Evolutionary conservation across 2,329 filamentous ascomycete genomes (phyloP).

Genomic region (Neodidymelliopsis sp.): DNA sequence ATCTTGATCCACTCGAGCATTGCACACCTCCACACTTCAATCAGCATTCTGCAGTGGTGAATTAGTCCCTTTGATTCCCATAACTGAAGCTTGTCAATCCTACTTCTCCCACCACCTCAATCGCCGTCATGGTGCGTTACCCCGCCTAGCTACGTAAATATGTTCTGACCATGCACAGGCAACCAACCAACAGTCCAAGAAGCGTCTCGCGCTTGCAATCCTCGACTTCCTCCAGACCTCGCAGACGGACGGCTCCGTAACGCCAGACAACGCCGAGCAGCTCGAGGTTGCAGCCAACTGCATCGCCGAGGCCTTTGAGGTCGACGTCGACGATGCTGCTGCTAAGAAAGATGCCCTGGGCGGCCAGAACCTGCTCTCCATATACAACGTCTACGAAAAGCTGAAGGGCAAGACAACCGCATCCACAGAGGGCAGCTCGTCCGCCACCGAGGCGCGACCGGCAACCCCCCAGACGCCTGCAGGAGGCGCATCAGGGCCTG

Average conservation of each 20-base stretch:
- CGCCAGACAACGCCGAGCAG: slow-evolving; percentile 86
- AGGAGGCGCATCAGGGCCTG: slow-evolving; percentile 42
- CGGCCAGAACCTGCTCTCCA: slow-evolving; percentile 84
- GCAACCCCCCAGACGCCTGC: slow-evolving; percentile 50
- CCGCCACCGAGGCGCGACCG: slow-evolving; percentile 52
- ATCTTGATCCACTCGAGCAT: slow-evolving; percentile 1
- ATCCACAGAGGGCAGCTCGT: slow-evolving; percentile 54
- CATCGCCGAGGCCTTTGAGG: slow-evolving; percentile 94
- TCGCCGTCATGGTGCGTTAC: slow-evolving; percentile 41
- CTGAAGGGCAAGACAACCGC: slow-evolving; percentile 71
- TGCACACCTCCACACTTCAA: slow-evolving; percentile 3
- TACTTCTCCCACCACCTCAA: background rate
- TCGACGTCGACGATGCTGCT: slow-evolving; percentile 79
- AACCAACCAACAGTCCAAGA: slow-evolving; percentile 60
- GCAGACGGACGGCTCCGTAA: slow-evolving; percentile 85
- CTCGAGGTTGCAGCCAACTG: slow-evolving; percentile 95
- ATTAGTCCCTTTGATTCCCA: background rate
- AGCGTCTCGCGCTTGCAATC: slow-evolving; percentile 96
- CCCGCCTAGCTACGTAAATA: slow-evolving; percentile 12
- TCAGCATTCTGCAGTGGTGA: background rate
- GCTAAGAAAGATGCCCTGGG: slow-evolving; percentile 81
- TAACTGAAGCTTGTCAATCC: slow-evolving; percentile 1
- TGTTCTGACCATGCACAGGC: slow-evolving; percentile 41
- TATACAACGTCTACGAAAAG: slow-evolving; percentile 97
- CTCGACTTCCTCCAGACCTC: slow-evolving; percentile 92